Evolutionary conservation across 805 yeast genomes (phyloP).

Genomic region (Clavispora phyllophila): DNA sequence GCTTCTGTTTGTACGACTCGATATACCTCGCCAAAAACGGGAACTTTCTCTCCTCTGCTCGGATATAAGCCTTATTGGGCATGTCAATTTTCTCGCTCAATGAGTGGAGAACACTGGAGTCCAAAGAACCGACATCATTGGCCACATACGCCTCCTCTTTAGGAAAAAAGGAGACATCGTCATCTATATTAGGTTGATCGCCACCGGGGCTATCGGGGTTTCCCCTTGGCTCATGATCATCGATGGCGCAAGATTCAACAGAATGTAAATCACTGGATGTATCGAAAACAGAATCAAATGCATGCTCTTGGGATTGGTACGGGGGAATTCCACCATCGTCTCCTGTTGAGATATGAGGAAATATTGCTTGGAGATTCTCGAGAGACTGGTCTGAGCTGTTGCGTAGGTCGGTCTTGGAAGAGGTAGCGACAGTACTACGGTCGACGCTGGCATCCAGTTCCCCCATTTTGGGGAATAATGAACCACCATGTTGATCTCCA

Average conservation of each 20-base stretch:
- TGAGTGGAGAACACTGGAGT: not conserved
- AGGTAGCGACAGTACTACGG: not conserved
- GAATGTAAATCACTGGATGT: not conserved
- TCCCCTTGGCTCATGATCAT: not conserved
- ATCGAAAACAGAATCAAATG: not conserved
- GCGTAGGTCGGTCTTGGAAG: not conserved
- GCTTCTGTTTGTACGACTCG: not conserved
- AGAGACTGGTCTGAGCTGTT: not conserved
- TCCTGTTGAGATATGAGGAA: not conserved
- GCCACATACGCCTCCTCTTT: not conserved
- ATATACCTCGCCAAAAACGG: slow-evolving; percentile 9
- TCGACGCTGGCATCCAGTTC: not conserved
- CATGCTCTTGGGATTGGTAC: not conserved
- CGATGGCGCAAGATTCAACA: not conserved
- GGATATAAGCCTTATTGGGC: not conserved
- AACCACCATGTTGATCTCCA: not conserved
- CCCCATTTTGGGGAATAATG: not conserved
- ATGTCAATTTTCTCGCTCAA: not conserved
- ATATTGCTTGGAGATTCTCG: not conserved
- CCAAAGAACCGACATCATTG: not conserved
- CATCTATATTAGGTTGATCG: too few relatives aligned
- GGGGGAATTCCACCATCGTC: not conserved
- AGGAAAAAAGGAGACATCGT: too few relatives aligned
- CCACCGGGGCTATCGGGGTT: not conserved
- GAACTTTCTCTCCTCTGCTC: slow-evolving; percentile 4